Conservation (phyloP, 495 filamentous ascomycete genomes). For the Cetradonia linearis region DNA sequence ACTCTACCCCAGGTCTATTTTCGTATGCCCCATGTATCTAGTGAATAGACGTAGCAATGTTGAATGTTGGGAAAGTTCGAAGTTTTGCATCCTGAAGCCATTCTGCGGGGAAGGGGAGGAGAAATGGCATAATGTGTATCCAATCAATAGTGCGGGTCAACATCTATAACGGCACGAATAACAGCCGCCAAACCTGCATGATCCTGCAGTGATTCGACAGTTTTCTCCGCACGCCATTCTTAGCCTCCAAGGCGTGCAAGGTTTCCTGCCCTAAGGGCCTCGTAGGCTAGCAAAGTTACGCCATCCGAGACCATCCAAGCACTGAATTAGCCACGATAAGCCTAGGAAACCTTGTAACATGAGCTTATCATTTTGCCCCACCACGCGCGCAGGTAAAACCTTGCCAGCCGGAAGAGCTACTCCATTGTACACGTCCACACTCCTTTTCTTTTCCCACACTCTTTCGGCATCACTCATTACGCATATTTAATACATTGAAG, state of each 20-base stretch:
- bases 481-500: neutral
- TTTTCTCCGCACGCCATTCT: constrained; percentile 6
- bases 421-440: neutral
- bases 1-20: neutral
- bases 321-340: neutral
- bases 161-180: neutral
- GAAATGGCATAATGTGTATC: neutral
- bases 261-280: neutral
- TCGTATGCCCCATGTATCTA: neutral
- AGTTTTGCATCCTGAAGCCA: neutral
- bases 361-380: constrained; percentile 11
- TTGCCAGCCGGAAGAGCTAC: constrained; percentile 3
- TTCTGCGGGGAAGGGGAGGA: neutral
- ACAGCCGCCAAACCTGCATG: constrained; percentile 1
- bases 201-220: neutral
- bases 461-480: neutral
- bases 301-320: neutral
- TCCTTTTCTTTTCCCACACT: neutral
- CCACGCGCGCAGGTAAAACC: constrained; percentile 2
- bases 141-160: neutral
- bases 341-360: neutral
- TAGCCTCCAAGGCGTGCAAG: neutral
- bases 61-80: neutral
- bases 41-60: neutral
- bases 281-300: neutral